A percentile compares a stretch with the other conserved stretches of the same genome.
Evolutionary conservation across 306 rosid genomes (phyloP).

Genomic region (Begonia peltatifolia): DNA sequence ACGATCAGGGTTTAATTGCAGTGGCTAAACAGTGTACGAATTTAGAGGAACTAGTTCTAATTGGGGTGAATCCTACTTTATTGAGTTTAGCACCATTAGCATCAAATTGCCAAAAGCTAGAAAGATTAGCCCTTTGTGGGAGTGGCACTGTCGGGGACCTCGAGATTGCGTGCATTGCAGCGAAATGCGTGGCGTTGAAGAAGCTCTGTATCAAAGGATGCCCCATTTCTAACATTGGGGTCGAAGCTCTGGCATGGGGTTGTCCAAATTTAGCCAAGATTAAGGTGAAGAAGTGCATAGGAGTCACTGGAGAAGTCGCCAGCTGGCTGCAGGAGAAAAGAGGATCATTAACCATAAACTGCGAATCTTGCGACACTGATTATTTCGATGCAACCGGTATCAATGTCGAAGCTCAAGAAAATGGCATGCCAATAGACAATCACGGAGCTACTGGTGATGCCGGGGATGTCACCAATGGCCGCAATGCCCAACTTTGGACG

Average conservation of each 20-base stretch:
- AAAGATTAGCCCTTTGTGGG: slow-evolving; percentile 72
- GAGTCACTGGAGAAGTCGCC: slow-evolving; percentile 38
- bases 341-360: slow-evolving; percentile 39
- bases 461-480: neutral
- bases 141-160: slow-evolving; percentile 56
- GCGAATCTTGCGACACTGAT: slow-evolving; percentile 40
- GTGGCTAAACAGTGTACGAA: slow-evolving; percentile 44
- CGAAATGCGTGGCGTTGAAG: slow-evolving; percentile 49
- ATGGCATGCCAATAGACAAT: neutral
- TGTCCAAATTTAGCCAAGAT: slow-evolving; percentile 74
- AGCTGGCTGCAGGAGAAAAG: slow-evolving; percentile 55
- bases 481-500: neutral
- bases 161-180: slow-evolving; percentile 63
- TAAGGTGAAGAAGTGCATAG: slow-evolving; percentile 70
- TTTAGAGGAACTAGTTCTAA: slow-evolving; percentile 67
- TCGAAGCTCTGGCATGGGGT: slow-evolving; percentile 53
- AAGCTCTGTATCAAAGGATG: slow-evolving; percentile 79
- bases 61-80: slow-evolving; percentile 51
- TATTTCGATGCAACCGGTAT: slow-evolving; percentile 27
- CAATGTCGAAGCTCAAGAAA: slow-evolving; percentile 10
- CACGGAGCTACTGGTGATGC: neutral
- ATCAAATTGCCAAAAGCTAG: slow-evolving; percentile 49
- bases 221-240: slow-evolving; percentile 58
- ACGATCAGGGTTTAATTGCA: slow-evolving; percentile 57
- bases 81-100: slow-evolving; percentile 39